Percentiles rank a stretch among this genome's conserved stretches.
These are phyloP conservation scores for Tetramitus jugosus DNA, from an alignment of 208 protist genomes.

Conservation along the genomic window DNA sequence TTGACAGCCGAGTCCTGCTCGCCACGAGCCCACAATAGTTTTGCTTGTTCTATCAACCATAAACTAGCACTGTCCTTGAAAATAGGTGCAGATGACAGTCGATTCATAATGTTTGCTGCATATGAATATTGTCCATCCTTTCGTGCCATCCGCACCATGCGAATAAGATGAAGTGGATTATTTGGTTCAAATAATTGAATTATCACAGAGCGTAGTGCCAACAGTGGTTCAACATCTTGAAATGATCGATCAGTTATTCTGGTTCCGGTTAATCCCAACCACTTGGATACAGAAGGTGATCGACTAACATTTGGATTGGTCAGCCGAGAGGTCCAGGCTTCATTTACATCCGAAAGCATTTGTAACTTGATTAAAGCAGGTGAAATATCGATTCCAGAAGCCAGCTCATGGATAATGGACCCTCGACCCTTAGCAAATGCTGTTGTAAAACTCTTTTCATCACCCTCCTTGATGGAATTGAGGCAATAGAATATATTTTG, in stretches of 20 bases:
- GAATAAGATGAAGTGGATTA: background rate
- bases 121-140: background rate
- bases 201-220: background rate
- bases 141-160: background rate
- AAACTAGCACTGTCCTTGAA: background rate
- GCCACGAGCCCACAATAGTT: background rate
- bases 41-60: constrained; percentile 1
- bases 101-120: background rate
- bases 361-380: background rate
- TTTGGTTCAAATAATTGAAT: background rate
- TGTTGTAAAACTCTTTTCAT: background rate
- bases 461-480: background rate
- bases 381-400: no score
- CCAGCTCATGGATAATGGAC: no score
- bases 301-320: background rate
- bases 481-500: background rate
- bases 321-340: background rate
- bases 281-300: no score
- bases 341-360: constrained; percentile 12
- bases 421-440: background rate
- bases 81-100: background rate
- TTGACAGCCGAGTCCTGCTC: background rate
- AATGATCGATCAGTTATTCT: background rate
- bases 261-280: background rate
- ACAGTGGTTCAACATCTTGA: background rate